Percentiles rank a stretch among this genome's conserved stretches.
These are phyloP conservation scores for Malbranchea zuffiana DNA, from an alignment of 2,329 filamentous ascomycete species.

Conservation along the genomic window DNA sequence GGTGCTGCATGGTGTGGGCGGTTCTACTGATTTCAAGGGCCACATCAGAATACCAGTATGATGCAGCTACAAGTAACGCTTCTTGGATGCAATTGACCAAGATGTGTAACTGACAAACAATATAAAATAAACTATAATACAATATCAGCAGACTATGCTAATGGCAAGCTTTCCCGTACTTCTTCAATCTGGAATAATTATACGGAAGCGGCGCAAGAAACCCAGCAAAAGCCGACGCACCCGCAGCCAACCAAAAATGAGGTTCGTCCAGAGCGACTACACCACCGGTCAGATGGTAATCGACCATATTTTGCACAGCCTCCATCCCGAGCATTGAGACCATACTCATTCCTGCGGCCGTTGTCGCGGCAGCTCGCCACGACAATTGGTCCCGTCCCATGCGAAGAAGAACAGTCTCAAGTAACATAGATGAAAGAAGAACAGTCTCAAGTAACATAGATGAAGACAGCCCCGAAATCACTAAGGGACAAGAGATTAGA, in stretches of 20 bases:
- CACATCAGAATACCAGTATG: too few species aligned
- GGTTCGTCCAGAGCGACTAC: slow-evolving; percentile 38
- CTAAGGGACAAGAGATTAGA: too few species aligned
- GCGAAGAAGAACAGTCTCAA: slow-evolving; percentile 44
- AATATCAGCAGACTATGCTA: too few species aligned
- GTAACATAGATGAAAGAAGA: slow-evolving; percentile 41
- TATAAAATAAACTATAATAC: too few species aligned
- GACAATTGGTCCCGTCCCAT: slow-evolving; percentile 39
- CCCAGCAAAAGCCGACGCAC: slow-evolving; percentile 14
- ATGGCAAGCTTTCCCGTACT: slow-evolving; percentile 16
- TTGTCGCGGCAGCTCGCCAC: slow-evolving; percentile 39
- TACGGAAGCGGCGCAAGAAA: slow-evolving; percentile 17
- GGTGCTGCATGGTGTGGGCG: too few species aligned
- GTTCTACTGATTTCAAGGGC: too few species aligned
- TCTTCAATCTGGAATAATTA: slow-evolving; percentile 16
- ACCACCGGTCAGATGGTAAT: slow-evolving; percentile 46
- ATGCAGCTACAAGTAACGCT: too few species aligned
- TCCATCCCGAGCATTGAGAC: slow-evolving; percentile 52
- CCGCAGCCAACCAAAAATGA: slow-evolving; percentile 44
- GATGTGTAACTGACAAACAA: too few species aligned
- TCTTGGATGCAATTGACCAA: too few species aligned
- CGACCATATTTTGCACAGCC: slow-evolving; percentile 43
- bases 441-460: slow-evolving; percentile 46
- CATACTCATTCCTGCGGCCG: slow-evolving; percentile 48
- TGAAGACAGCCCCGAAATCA: slow-evolving; percentile 42